These are phyloP conservation scores for Cutaneotrichosporon daszewskae DNA, from an alignment of 1,284 basidiomycete species.

Conservation along the genomic window DNA sequence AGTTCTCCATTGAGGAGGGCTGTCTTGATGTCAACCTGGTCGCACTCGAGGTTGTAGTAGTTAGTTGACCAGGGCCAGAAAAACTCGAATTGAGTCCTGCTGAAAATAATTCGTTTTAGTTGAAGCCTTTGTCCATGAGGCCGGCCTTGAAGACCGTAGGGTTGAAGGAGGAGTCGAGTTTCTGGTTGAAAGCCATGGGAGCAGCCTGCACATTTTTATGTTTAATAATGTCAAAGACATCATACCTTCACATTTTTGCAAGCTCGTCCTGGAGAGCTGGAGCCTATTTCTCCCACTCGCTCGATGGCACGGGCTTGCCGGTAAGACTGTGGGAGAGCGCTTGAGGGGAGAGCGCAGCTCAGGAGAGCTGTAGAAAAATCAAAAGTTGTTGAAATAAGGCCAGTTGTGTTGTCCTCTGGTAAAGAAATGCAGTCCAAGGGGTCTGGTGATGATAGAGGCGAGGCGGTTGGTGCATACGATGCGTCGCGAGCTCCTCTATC, in stretches of 20 bases:
- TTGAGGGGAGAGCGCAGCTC: no score
- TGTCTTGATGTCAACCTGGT: constrained; percentile 28
- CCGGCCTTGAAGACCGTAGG: constrained; percentile 13
- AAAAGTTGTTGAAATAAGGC: no score
- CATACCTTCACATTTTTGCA: not conserved
- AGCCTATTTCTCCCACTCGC: not conserved
- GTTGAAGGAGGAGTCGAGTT: no score
- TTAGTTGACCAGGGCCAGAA: constrained; percentile 24
- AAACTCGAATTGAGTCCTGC: constrained; percentile 20
- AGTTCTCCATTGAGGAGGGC: not conserved
- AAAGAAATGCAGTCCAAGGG: no score
- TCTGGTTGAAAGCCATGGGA: no score
- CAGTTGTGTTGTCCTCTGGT: no score
- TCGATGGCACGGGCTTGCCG: not conserved
- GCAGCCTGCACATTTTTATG: not conserved
- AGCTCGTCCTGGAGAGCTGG: not conserved
- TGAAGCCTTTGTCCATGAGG: constrained; percentile 17
- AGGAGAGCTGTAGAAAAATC: no score
- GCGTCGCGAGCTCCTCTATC: no score
- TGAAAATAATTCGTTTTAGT: constrained; percentile 22
- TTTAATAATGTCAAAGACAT: not conserved
- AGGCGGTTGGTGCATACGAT: no score
- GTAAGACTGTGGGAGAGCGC: not conserved
- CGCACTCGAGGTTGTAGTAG: constrained; percentile 21
- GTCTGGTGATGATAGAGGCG: no score